Percentiles rank a stretch among this genome's conserved stretches.
These are phyloP conservation scores for Fraxinus latifolia DNA, from an alignment of 305 asterid species.

Conservation along the genomic window DNA sequence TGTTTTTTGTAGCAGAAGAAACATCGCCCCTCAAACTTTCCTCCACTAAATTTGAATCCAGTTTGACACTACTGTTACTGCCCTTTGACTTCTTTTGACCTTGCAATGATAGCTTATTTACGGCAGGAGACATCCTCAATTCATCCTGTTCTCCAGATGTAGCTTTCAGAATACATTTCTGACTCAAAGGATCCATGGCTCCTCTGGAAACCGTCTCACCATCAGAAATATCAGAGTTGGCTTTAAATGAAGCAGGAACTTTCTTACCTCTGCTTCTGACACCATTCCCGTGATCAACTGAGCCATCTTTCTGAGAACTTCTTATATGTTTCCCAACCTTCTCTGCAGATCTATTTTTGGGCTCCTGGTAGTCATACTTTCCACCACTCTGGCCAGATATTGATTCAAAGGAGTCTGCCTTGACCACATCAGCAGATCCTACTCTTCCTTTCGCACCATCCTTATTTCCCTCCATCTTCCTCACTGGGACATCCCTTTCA, in stretches of 20 bases:
- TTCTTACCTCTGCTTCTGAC: slow-evolving; percentile 32
- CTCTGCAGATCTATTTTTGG: slow-evolving; percentile 42
- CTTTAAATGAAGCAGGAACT: slow-evolving; percentile 35
- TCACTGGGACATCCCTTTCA: slow-evolving; percentile 37
- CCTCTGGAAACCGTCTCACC: slow-evolving; percentile 43
- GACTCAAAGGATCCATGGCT: slow-evolving; percentile 24
- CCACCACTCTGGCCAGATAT: slow-evolving; percentile 36
- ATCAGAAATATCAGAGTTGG: slow-evolving; percentile 44
- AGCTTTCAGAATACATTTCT: slow-evolving; percentile 38
- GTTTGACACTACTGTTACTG: slow-evolving; percentile 43
- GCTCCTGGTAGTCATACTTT: slow-evolving; percentile 39
- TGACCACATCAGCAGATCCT: slow-evolving; percentile 38
- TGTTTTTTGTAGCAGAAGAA: slow-evolving; percentile 36
- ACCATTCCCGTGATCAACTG: slow-evolving; percentile 38
- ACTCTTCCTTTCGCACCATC: slow-evolving; percentile 38
- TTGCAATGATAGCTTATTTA: slow-evolving; percentile 33
- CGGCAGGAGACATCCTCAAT: slow-evolving; percentile 28
- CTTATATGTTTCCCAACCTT: slow-evolving; percentile 35
- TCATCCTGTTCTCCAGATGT: slow-evolving; percentile 40
- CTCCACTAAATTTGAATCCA: slow-evolving; percentile 28
- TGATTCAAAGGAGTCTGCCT: slow-evolving; percentile 40
- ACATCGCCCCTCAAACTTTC: slow-evolving; percentile 36
- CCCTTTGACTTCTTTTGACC: slow-evolving; percentile 49
- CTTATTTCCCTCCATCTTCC: slow-evolving; percentile 40
- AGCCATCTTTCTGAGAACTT: slow-evolving; percentile 39